phyloP scores from a whole-genome alignment of 202 grass and related monocot genomes.

The Bolboschoenoplectus hybrid region DNA sequence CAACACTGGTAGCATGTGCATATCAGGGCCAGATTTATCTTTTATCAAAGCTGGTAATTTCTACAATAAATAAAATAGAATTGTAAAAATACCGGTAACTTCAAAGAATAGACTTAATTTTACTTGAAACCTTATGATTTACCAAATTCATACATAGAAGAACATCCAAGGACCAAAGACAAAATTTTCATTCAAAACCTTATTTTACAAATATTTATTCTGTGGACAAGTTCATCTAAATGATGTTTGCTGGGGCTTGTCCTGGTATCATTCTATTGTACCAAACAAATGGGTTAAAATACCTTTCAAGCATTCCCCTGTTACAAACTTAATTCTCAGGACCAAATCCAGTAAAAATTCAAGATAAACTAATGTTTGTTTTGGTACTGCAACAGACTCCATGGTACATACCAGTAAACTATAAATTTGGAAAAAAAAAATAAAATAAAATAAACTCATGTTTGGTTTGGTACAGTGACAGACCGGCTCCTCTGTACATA shows the following conservation, averaged over 20 bases:
- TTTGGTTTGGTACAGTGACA: neutral
- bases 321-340: neutral
- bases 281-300: neutral
- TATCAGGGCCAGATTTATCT: conserved; percentile 10
- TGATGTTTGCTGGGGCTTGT: neutral
- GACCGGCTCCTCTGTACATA: neutral
- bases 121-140: neutral
- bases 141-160: neutral
- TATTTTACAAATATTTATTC: conserved; percentile 8
- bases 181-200: neutral
- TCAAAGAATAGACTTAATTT: conserved; percentile 33
- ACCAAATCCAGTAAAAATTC: neutral
- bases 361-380: neutral
- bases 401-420: neutral
- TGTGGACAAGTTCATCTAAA: neutral
- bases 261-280: neutral
- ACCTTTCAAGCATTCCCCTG: neutral
- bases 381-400: neutral
- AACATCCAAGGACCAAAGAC: neutral
- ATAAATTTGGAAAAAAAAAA: neutral
- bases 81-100: conserved; percentile 34
- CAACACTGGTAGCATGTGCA: neutral
- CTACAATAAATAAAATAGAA: conserved; percentile 41
- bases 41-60: conserved; percentile 43
- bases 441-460: neutral